phyloP scores from a whole-genome alignment of 1,284 basidiomycete species.

The Exobasidium cylindrosporum region DNA sequence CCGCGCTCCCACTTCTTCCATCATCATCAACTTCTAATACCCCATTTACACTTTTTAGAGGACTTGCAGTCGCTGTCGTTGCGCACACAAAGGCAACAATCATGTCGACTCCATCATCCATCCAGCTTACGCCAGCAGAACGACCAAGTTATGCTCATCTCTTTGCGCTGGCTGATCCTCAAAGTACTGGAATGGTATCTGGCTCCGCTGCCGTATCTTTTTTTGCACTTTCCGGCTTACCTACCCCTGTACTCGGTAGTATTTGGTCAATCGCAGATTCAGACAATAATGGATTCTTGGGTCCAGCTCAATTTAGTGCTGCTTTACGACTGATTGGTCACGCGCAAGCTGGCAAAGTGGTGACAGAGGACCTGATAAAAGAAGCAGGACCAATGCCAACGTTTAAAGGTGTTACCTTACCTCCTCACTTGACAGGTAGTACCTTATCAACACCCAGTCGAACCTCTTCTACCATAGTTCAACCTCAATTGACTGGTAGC shows the following conservation, averaged over 20 bases:
- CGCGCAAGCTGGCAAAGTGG: constrained; percentile 79
- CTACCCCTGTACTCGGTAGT: constrained; percentile 63
- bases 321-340: constrained; percentile 86
- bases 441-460: constrained; percentile 18
- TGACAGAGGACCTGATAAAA: constrained; percentile 58
- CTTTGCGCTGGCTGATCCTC: constrained; percentile 48
- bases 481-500: constrained; percentile 17
- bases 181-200: constrained; percentile 44
- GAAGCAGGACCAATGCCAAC: constrained; percentile 70
- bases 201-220: constrained; percentile 52
- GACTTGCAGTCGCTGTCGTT: not conserved
- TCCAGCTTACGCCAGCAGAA: constrained; percentile 29
- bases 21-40: not conserved
- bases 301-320: constrained; percentile 63
- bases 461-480: constrained; percentile 7
- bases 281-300: constrained; percentile 60
- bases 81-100: not conserved
- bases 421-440: constrained; percentile 25
- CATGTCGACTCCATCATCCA: constrained; percentile 8
- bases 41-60: not conserved
- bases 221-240: constrained; percentile 48
- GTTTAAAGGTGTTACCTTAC: constrained; percentile 70
- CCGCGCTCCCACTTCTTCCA: not conserved
- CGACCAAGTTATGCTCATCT: constrained; percentile 47
- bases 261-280: constrained; percentile 92